Evolutionary conservation across 2,329 filamentous ascomycete genomes (phyloP), one percentile per base, ranked within the genome.

Genomic region (Graphilbum fragrans): DNA sequence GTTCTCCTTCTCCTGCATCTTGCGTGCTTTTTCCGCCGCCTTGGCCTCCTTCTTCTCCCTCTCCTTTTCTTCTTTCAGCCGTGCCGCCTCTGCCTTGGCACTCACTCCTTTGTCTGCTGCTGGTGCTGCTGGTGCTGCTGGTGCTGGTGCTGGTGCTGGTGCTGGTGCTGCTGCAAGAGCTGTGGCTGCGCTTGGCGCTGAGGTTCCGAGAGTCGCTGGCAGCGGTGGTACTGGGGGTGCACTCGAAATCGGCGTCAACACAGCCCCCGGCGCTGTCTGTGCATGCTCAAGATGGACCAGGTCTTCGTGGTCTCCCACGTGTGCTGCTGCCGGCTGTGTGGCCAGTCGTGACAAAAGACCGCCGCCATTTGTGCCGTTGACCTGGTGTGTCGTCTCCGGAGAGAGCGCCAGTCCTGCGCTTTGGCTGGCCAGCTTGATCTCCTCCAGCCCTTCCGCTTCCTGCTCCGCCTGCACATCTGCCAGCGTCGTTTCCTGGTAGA

Each of bases 401-500:
- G 46, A 39, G 33, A 70, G 61, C 3, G 70, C 70, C 19, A 75
- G 55, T 40, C 69, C 70, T n/a, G 74, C 74, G 37, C 71, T 69
- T 53, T 74, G 63, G 49, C 66, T 70, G 42, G 70, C 69, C 51
- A 74, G 59, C 53, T 67, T 67, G 42, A 72, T 70, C 54, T 78
- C 82, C 58, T 70, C 79, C 53, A 68, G 62, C 11, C 81, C 81
- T 57, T 94, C 87, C 37, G 77, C 80, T 53, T 93, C 87, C 56
- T 93, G 83, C 60, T 96, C 88, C 43, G 78, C 80, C 45, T 72
- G 65, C 41, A 79, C 70, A 52, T 77, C 76, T 52, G 80, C 77
- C 44, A 77, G 73, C 0, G 76, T 80, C 3, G 76, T 96, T 60
- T 98, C 90, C 58, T 95, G 92, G 62, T 98, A 98, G 60, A 98